These are phyloP conservation scores for Lachnellula occidentalis DNA, from an alignment of 2,329 filamentous ascomycete species.

Conservation along the genomic window DNA sequence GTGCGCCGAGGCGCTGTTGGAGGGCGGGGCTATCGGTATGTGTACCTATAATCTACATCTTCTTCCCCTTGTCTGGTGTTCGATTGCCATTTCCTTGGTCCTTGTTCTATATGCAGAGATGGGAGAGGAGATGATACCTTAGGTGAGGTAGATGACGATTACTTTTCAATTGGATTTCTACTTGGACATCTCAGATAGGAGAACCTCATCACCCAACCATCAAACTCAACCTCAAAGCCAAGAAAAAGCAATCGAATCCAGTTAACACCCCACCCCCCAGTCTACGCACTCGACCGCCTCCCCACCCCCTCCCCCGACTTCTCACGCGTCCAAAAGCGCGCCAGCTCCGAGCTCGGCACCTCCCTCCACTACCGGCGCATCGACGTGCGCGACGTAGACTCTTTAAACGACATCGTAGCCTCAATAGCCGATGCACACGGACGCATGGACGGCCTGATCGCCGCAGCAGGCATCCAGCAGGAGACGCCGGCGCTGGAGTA, in stretches of 20 bases:
- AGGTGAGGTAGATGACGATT: too few relatives aligned
- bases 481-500: constrained; percentile 81
- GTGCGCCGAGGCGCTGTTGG: constrained; percentile 66
- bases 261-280: constrained; percentile 6
- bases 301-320: constrained; percentile 51
- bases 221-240: background rate
- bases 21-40: constrained; percentile 64
- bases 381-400: constrained; percentile 68
- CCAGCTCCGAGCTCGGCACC: constrained; percentile 44
- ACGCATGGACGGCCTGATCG: constrained; percentile 72
- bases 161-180: too few relatives aligned
- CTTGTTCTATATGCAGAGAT: too few relatives aligned
- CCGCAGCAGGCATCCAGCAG: constrained; percentile 68
- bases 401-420: constrained; percentile 61
- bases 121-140: too few relatives aligned
- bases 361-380: constrained; percentile 65
- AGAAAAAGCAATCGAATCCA: background rate
- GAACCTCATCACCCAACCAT: too few relatives aligned
- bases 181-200: too few relatives aligned
- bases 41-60: constrained; percentile 1
- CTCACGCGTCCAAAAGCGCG: constrained; percentile 46
- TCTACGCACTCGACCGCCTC: constrained; percentile 29
- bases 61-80: too few relatives aligned
- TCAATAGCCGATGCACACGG: constrained; percentile 65
- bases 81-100: background rate